Percentiles rank a stretch among this genome's conserved stretches.
These are phyloP conservation scores for Trametes sanguinea DNA, from an alignment of 768 basidiomycete species.

Conservation along the genomic window DNA sequence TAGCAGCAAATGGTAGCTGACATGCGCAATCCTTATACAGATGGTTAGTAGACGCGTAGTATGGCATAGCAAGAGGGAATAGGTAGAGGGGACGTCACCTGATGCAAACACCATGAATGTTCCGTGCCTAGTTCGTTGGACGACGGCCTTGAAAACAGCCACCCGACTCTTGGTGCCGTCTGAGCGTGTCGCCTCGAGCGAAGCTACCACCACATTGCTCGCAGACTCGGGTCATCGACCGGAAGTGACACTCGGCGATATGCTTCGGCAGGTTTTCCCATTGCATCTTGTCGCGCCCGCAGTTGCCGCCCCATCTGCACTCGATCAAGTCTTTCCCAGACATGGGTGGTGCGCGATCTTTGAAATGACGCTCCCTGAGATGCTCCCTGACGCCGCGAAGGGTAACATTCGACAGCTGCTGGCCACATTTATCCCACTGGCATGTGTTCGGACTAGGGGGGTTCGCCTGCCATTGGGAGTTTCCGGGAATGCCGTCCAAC, in stretches of 20 bases:
- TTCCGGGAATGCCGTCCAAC: too few species aligned
- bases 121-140: neutral
- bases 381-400: slow-evolving; percentile 14
- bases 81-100: too few species aligned
- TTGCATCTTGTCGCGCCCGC: slow-evolving; percentile 18
- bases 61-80: too few species aligned
- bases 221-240: slow-evolving; percentile 15
- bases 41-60: too few species aligned
- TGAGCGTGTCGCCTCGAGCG: slow-evolving; percentile 22
- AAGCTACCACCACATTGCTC: slow-evolving; percentile 9
- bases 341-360: neutral
- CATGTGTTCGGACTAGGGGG: neutral
- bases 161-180: slow-evolving; percentile 12
- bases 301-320: slow-evolving; percentile 18
- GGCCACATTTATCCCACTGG: slow-evolving; percentile 7
- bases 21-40: too few species aligned
- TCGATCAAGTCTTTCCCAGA: neutral
- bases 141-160: neutral
- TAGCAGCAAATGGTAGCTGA: too few species aligned
- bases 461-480: neutral
- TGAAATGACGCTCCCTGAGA: slow-evolving; percentile 15
- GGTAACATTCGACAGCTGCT: slow-evolving; percentile 13
- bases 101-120: too few species aligned
- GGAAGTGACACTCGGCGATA: slow-evolving; percentile 23
- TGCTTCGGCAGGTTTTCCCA: slow-evolving; percentile 25